phyloP scores from a whole-genome alignment of 805 yeast species.

The Ogataea henricii region DNA sequence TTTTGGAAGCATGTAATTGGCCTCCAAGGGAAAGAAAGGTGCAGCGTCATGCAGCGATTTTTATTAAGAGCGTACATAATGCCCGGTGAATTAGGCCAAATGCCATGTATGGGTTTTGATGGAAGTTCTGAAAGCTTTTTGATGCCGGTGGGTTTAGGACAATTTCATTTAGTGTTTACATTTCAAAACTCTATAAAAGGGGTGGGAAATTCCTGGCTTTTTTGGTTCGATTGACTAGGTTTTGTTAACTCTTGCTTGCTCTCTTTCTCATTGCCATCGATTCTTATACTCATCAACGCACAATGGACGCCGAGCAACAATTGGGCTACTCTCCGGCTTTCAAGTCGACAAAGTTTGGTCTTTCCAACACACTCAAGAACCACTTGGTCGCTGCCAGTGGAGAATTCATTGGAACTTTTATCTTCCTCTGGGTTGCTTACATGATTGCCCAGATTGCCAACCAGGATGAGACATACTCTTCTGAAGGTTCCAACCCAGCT shows the following conservation, averaged over 20 bases:
- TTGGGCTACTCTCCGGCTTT: slow-evolving; percentile 43
- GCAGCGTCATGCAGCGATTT: slow-evolving; percentile 3
- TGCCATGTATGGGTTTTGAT: not conserved
- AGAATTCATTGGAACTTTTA: slow-evolving; percentile 85
- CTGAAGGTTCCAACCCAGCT: slow-evolving; percentile 50
- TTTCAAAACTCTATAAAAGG: not conserved
- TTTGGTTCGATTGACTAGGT: not conserved
- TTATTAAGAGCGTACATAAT: slow-evolving; percentile 4
- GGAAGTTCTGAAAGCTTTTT: not conserved
- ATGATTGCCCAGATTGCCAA: slow-evolving; percentile 83
- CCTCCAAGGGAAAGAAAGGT: slow-evolving; percentile 3
- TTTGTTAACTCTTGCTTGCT: not conserved
- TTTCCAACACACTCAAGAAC: slow-evolving; percentile 51
- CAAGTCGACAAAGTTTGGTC: slow-evolving; percentile 37
- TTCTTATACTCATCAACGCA: not conserved
- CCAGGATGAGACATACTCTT: slow-evolving; percentile 34
- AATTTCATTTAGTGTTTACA: slow-evolving; percentile 1
- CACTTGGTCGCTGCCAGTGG: slow-evolving; percentile 70
- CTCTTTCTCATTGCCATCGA: not conserved
- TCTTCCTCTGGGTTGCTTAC: slow-evolving; percentile 80
- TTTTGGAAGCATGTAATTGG: slow-evolving; percentile 5
- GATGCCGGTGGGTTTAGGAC: not conserved
- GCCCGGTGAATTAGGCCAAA: slow-evolving; percentile 3
- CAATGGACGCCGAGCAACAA: slow-evolving; percentile 43
- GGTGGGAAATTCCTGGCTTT: not conserved